Evolutionary conservation across 768 basidiomycete species (phyloP).

Genomic region (Rhizopogon vinicolor): DNA sequence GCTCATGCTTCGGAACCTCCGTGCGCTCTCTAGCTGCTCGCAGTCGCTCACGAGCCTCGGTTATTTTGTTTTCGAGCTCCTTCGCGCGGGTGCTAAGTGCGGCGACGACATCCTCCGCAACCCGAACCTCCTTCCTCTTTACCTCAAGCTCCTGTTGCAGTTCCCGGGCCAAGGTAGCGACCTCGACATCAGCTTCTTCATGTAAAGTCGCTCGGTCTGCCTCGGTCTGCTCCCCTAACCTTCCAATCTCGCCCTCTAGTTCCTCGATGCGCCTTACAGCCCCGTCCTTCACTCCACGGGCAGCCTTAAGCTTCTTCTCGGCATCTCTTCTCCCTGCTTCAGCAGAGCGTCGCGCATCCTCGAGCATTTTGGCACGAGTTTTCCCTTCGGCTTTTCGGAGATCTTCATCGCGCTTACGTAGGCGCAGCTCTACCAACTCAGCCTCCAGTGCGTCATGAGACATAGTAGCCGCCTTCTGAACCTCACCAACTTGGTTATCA

Average conservation of each 20-base stretch:
- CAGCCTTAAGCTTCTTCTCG: constrained; percentile 81
- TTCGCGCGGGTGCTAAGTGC: constrained; percentile 61
- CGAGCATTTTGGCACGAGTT: constrained; percentile 75
- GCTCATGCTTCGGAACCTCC: constrained; percentile 43
- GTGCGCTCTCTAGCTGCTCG: constrained; percentile 53
- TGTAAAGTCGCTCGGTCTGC: constrained; percentile 52
- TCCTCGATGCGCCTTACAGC: constrained; percentile 52
- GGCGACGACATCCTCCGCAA: constrained; percentile 62
- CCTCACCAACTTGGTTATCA: constrained; percentile 63
- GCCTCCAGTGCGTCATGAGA: constrained; percentile 62
- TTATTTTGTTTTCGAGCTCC: constrained; percentile 70
- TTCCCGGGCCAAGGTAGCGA: constrained; percentile 42
- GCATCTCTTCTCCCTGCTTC: constrained; percentile 80
- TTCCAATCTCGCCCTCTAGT: constrained; percentile 57
- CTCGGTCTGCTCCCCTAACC: constrained; percentile 46
- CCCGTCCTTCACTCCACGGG: constrained; percentile 58
- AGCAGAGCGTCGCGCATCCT: constrained; percentile 81
- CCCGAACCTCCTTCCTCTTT: constrained; percentile 51
- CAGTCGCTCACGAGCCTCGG: constrained; percentile 58
- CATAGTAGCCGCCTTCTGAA: constrained; percentile 48
- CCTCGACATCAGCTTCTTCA: constrained; percentile 39
- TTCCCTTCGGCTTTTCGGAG: constrained; percentile 72
- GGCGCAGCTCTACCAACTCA: constrained; percentile 71
- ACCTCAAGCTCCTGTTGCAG: constrained; percentile 41
- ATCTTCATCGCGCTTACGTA: constrained; percentile 81